Percentiles rank a stretch among this genome's conserved stretches.
Evolutionary conservation across 345 rosid genomes (phyloP).

Genomic region (Eucalyptus globulus): DNA sequence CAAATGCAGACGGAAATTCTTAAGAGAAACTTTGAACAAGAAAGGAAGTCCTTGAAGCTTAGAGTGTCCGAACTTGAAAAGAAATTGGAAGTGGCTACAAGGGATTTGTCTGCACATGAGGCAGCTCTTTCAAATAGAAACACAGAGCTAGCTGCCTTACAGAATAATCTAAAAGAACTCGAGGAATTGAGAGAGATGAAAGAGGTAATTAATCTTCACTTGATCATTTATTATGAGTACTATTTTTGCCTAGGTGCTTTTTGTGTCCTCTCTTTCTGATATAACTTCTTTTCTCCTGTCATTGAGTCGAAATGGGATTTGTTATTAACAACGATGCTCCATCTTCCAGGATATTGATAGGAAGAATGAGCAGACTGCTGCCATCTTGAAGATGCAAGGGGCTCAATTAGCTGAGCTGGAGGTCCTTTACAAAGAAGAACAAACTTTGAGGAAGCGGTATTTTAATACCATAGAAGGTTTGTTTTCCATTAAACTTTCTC

Average conservation of each 20-base stretch:
- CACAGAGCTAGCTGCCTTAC: conserved; percentile 38
- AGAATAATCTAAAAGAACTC: conserved; percentile 68
- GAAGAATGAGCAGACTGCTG: conserved; percentile 96
- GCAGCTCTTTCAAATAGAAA: conserved; percentile 40
- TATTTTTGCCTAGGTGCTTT: neutral
- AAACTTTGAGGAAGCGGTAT: conserved; percentile 71
- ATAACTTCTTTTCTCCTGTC: neutral
- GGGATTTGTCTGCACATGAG: conserved; percentile 39
- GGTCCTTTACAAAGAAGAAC: conserved; percentile 82
- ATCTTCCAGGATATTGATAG: conserved; percentile 78
- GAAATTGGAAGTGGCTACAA: conserved; percentile 38
- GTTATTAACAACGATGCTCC: neutral
- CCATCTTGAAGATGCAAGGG: conserved; percentile 92
- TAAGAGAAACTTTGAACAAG: conserved; percentile 54
- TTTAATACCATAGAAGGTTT: conserved; percentile 93
- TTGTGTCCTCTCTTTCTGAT: neutral
- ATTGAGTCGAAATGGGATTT: neutral
- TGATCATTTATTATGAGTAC: neutral
- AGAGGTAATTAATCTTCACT: conserved; percentile 39
- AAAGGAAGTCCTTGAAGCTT: conserved; percentile 45
- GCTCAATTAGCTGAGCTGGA: conserved; percentile 89
- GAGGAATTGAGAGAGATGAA: conserved; percentile 93
- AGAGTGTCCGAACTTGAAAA: conserved; percentile 56
- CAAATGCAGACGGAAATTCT: conserved; percentile 37
- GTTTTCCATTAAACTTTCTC: neutral